These are phyloP conservation scores for Solanum pimpinellifolium DNA, from an alignment of 257 asterid genomes.

Conservation along the genomic window DNA sequence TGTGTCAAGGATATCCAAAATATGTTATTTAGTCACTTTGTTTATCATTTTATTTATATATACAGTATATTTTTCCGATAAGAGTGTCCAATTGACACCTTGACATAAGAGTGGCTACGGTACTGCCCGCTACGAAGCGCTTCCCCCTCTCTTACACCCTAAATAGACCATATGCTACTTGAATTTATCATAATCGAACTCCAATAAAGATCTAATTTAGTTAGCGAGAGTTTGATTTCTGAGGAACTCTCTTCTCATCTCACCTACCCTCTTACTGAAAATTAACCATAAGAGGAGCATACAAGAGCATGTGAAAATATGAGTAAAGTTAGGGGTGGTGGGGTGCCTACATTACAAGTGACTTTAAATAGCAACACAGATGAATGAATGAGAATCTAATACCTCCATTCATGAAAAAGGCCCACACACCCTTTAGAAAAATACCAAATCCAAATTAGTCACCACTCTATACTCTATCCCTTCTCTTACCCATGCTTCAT, in stretches of 20 bases:
- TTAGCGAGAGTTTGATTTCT: neutral
- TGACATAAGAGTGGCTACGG: no score
- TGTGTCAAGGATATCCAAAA: no score
- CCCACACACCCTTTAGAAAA: neutral
- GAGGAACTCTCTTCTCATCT: neutral
- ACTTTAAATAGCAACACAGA: neutral
- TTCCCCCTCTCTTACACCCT: neutral
- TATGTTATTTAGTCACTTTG: no score
- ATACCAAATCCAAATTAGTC: constrained; percentile 3
- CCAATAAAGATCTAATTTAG: neutral
- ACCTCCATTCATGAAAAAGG: neutral
- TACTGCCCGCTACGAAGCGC: neutral
- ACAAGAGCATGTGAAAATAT: neutral
- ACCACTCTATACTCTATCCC: neutral
- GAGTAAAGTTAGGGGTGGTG: neutral
- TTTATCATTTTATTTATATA: no score
- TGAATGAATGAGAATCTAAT: neutral
- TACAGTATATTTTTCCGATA: no score
- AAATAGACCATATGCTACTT: neutral
- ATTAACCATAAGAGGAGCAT: neutral
- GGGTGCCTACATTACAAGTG: neutral
- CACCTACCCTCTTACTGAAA: neutral
- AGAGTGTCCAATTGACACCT: no score
- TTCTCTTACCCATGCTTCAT: neutral
- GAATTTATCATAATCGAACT: no score